A percentile compares a stretch with the other conserved stretches of the same genome.
phyloP scores from a whole-genome alignment of 176 grass and related monocot species.

The Triticum timopheevii region DNA sequence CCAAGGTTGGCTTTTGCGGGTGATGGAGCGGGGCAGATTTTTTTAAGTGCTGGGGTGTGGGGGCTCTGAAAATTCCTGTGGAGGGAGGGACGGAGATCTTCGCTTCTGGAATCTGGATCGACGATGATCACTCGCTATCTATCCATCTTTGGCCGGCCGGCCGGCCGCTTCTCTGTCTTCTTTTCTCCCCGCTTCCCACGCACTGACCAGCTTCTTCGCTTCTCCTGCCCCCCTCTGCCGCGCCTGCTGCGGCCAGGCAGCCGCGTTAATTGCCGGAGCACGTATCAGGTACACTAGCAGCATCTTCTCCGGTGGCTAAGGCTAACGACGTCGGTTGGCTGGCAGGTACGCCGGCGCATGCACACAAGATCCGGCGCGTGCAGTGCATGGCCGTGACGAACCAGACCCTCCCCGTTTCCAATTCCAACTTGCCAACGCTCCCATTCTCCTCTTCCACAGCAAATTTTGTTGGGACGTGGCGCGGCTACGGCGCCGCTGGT shows the following conservation, averaged over 20 bases:
- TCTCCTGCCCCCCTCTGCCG: no score
- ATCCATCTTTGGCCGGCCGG: constrained; percentile 33
- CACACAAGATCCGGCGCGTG: background rate
- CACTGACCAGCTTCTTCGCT: background rate
- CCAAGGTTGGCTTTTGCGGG: background rate
- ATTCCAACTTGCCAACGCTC: background rate
- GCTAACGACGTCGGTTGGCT: no score
- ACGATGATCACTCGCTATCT: constrained; percentile 37
- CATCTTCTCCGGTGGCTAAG: background rate
- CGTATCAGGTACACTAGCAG: no score
- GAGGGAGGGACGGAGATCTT: background rate
- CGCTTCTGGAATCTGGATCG: constrained; percentile 34
- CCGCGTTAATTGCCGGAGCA: background rate
- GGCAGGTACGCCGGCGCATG: no score
- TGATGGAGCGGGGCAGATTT: background rate
- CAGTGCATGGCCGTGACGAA: background rate
- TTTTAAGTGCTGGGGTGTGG: constrained; percentile 29
- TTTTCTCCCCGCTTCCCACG: background rate
- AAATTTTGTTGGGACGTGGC: background rate
- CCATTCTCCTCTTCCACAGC: fast-evolving
- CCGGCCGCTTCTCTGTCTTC: constrained; percentile 26
- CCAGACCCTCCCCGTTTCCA: background rate
- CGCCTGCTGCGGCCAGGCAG: background rate
- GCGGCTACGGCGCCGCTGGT: no score
- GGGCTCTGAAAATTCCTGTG: constrained; percentile 80